A percentile compares a stretch with the other conserved stretches of the same genome.
Evolutionary conservation across 345 rosid genomes (phyloP).

Genomic region (Cardamine chenopodiifolia): DNA sequence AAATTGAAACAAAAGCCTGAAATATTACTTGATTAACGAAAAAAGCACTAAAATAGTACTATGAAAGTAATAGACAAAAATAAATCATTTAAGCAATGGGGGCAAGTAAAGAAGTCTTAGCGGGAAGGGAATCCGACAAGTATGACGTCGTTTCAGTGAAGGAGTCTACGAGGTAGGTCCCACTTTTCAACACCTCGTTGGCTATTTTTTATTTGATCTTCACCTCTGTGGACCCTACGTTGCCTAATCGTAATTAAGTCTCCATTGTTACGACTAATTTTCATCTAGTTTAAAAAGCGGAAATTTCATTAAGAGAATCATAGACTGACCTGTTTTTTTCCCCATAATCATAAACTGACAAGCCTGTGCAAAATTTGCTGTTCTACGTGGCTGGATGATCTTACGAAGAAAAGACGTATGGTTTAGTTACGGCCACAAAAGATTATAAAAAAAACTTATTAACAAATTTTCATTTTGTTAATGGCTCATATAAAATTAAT

Average conservation of each 20-base stretch:
- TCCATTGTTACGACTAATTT: conserved; percentile 8
- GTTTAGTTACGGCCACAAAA: too few relatives aligned
- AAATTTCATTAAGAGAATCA: background rate
- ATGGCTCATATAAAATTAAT: too few relatives aligned
- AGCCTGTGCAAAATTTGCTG: too few relatives aligned
- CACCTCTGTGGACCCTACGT: conserved; percentile 34
- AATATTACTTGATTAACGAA: background rate
- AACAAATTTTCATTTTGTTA: too few relatives aligned
- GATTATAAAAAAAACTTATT: too few relatives aligned
- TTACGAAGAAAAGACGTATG: too few relatives aligned
- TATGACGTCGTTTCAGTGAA: conserved; percentile 40
- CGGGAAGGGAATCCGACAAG: conserved; percentile 49
- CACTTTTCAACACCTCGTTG: conserved; percentile 37
- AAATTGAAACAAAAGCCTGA: conserved; percentile 23
- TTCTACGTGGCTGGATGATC: too few relatives aligned
- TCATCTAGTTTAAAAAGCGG: background rate
- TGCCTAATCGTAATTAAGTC: conserved; percentile 14
- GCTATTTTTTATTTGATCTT: conserved; percentile 26
- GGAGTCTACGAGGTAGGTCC: conserved; percentile 40
- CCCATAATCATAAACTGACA: background rate
- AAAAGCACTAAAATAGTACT: background rate
- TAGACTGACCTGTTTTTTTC: background rate
- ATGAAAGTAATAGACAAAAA: conserved; percentile 1
- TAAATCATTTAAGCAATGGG: background rate
- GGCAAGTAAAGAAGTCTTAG: conserved; percentile 39